Percentiles rank a stretch among this genome's conserved stretches.
These are phyloP conservation scores for Tillandsia leiboldiana DNA, from an alignment of 176 grass and related monocot species.

Conservation along the genomic window DNA sequence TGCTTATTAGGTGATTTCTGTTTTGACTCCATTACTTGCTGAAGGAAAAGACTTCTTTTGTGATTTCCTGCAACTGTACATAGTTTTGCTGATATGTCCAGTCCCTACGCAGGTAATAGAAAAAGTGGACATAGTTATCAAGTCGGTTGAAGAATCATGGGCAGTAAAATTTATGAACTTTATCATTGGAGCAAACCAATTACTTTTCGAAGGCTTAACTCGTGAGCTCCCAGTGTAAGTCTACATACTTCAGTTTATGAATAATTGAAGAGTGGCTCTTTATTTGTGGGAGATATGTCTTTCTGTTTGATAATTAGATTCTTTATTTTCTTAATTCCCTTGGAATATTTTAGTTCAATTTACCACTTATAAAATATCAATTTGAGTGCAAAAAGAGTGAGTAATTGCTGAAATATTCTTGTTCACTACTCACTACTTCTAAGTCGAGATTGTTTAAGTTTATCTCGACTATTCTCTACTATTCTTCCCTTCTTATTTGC, in stretches of 20 bases:
- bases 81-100: slow-evolving; percentile 1
- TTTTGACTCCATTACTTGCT: no score
- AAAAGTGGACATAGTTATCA: slow-evolving; percentile 41
- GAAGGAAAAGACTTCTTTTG: no score
- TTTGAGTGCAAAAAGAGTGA: not conserved
- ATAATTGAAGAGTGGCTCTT: not conserved
- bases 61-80: not conserved
- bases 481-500: not conserved
- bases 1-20: no score
- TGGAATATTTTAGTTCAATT: not conserved
- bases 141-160: slow-evolving; percentile 63
- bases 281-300: not conserved
- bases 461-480: not conserved
- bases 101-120: slow-evolving; percentile 47
- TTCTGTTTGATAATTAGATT: not conserved
- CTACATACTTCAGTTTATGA: not conserved
- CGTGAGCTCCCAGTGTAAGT: slow-evolving; percentile 82
- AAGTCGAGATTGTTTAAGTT: not conserved
- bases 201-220: slow-evolving; percentile 72
- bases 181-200: slow-evolving; percentile 57
- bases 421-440: not conserved
- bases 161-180: slow-evolving; percentile 74
- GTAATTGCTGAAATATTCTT: not conserved
- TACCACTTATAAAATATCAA: not conserved
- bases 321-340: not conserved